These are phyloP conservation scores for Ceratocystis cubensis DNA, from an alignment of 2,329 filamentous ascomycete genomes.

Conservation along the genomic window DNA sequence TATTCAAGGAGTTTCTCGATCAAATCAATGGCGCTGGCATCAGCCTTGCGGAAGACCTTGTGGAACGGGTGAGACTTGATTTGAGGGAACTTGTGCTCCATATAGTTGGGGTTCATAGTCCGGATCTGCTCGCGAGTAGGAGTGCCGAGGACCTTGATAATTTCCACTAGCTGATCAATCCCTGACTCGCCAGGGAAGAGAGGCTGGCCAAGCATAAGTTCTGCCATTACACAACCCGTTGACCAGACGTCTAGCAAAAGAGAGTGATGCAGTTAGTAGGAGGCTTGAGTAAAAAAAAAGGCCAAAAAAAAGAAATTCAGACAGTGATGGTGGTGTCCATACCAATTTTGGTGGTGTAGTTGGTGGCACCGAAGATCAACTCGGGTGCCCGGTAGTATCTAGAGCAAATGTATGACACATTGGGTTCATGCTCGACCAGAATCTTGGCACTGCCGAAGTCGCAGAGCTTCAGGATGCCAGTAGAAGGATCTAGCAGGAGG, in stretches of 20 bases:
- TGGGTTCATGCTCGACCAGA: constrained; percentile 94
- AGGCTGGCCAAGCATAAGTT: constrained; percentile 96
- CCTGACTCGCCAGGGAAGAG: constrained; percentile 96
- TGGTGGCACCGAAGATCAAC: constrained; percentile 95
- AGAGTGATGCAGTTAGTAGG: constrained; percentile 47
- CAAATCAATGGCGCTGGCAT: constrained; percentile 82
- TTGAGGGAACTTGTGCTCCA: constrained; percentile 99
- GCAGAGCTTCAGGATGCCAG: constrained; percentile 88
- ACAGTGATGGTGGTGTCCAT: constrained; percentile 30
- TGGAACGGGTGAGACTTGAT: constrained; percentile 99
- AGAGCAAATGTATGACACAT: constrained; percentile 98
- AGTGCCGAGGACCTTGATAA: constrained; percentile 96
- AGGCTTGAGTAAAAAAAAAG: not conserved
- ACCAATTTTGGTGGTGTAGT: constrained; percentile 99
- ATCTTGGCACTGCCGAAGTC: constrained; percentile 99
- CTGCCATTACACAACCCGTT: constrained; percentile 97
- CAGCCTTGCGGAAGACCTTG: constrained; percentile 97
- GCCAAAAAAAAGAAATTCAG: not conserved
- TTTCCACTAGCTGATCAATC: constrained; percentile 96
- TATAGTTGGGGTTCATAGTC: constrained; percentile 99
- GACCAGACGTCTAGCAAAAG: constrained; percentile 88
- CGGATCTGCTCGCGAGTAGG: constrained; percentile 96
- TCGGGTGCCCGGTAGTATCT: constrained; percentile 97
- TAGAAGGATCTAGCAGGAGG: constrained; percentile 79
- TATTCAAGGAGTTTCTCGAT: constrained; percentile 93